phyloP scores from a whole-genome alignment of 805 yeast species.

The Groenewaldozyma tartarivorans region DNA sequence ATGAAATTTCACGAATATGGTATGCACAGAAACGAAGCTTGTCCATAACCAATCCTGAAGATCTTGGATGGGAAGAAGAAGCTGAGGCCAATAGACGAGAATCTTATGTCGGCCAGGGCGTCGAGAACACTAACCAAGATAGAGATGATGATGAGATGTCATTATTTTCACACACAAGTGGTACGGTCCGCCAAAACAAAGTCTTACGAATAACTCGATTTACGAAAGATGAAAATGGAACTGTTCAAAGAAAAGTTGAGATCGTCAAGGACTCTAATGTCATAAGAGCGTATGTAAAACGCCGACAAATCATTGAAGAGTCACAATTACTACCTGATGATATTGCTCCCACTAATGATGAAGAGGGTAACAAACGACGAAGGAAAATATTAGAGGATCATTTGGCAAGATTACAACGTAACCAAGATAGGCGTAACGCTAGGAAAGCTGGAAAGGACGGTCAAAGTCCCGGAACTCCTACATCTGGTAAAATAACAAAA shows the following conservation, averaged over 20 bases:
- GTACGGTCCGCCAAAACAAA: conserved; percentile 26
- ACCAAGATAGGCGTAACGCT: conserved; percentile 56
- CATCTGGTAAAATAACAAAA: conserved; percentile 54
- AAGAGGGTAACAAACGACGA: conserved; percentile 69
- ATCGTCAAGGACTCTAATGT: conserved; percentile 77
- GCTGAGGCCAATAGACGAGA: conserved; percentile 21
- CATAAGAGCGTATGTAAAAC: conserved; percentile 71
- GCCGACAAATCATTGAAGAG: conserved; percentile 57
- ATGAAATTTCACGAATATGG: conserved; percentile 85
- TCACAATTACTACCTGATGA: conserved; percentile 62
- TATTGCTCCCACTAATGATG: conserved; percentile 69
- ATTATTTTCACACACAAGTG: conserved; percentile 19
- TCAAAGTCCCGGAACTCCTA: conserved; percentile 15
- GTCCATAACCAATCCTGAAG: conserved; percentile 32
- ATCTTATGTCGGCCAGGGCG: conserved; percentile 2
- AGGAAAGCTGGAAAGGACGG: conserved; percentile 41
- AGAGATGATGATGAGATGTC: conserved; percentile 31
- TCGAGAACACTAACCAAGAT: conserved; percentile 7
- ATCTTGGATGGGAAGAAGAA: conserved; percentile 25
- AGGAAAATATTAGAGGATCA: conserved; percentile 71
- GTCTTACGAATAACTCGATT: conserved; percentile 64
- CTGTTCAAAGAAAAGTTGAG: conserved; percentile 71
- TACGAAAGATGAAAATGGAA: conserved; percentile 75
- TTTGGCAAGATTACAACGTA: conserved; percentile 70
- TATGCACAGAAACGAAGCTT: conserved; percentile 65